A percentile compares a stretch with the other conserved stretches of the same genome.
Conservation (phyloP, 768 basidiomycete species). For the Suillus spraguei region DNA sequence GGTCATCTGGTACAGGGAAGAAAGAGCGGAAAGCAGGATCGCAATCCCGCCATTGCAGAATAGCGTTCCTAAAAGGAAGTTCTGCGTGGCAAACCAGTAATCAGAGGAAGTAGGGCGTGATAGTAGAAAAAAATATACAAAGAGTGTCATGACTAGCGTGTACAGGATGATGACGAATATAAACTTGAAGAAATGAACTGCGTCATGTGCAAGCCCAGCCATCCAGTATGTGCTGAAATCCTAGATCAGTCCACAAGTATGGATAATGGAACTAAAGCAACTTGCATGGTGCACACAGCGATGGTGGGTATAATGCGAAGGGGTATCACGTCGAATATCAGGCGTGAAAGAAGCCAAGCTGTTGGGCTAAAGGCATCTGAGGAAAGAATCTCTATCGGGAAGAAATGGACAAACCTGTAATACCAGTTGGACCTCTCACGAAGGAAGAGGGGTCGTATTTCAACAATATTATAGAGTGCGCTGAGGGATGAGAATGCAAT, state of each 20-base stretch:
- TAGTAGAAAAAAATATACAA: conserved; percentile 50
- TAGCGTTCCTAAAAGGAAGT: conserved; percentile 85
- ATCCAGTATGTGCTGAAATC: conserved; percentile 85
- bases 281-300: conserved; percentile 81
- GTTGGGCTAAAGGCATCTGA: conserved; percentile 58
- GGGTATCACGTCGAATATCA: conserved; percentile 89
- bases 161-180: conserved; percentile 87
- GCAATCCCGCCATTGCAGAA: conserved; percentile 90
- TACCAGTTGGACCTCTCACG: conserved; percentile 85
- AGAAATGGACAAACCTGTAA: conserved; percentile 61
- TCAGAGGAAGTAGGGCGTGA: background rate
- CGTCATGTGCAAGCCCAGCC: conserved; percentile 82
- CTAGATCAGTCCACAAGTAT: conserved; percentile 11
- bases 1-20: conserved; percentile 81
- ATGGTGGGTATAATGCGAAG: conserved; percentile 89
- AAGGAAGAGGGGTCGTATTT: conserved; percentile 83
- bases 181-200: conserved; percentile 93
- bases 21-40: conserved; percentile 81
- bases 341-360: conserved; percentile 87
- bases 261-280: conserved; percentile 4
- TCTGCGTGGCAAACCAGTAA: conserved; percentile 45
- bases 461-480: conserved; percentile 86
- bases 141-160: conserved; percentile 84
- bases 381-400: background rate
- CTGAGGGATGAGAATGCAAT: conserved; percentile 91